Base-by-base conservation (phyloP, 78 protist genomes). In the Guillardia theta region DNA sequence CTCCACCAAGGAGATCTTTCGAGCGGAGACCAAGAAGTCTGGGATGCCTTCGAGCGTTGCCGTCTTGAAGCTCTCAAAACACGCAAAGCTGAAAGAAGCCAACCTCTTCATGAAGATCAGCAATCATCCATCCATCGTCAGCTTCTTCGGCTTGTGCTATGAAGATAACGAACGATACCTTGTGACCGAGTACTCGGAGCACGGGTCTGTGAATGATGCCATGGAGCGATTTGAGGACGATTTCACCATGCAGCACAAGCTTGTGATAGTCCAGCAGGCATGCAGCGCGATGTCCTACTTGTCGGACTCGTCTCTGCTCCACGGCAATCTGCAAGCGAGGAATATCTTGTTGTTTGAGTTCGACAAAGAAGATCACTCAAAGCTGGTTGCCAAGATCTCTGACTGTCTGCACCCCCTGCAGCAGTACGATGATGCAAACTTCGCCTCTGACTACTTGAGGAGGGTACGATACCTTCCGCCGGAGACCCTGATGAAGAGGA, bases 241-340 rank as follows among this genome's bases (percentile, higher is more conserved):
- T 18, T 24, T 78, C 90, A 78, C 50, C 18, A 19, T 36, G 43
- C 43, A 24, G 33, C 90, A 78, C 39, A 18, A 43, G 18, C 43
- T 78, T 30, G 39, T 43, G 30, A 78, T 78, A 50, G 44, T 78
- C 53, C 90, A 78, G 48, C 90, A 78, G 90, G 44, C 44, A 8
- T 19, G 43, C 22, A 46, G 44, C 53, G 90, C 41, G 33, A 78
- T 78, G 90, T 45, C 39, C 53, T 48, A 78, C 48, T 48, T 78
- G 44, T 8, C 18, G 10, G n/a, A 19, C 18, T 24, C 19, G 24
- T 9, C 19, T 27, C 24, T 78, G 4, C 18, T 78, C 24, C 90
- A 78, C 90, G 6, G 90, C 8, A 50, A 78, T n/a, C 90, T 78
- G 19, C 53, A 46, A n/a, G 90, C 90, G 90, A 46, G 90, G 18